These are phyloP conservation scores for Ganoderma leucocontextum DNA, from an alignment of 1,284 basidiomycete species.

Conservation along the genomic window DNA sequence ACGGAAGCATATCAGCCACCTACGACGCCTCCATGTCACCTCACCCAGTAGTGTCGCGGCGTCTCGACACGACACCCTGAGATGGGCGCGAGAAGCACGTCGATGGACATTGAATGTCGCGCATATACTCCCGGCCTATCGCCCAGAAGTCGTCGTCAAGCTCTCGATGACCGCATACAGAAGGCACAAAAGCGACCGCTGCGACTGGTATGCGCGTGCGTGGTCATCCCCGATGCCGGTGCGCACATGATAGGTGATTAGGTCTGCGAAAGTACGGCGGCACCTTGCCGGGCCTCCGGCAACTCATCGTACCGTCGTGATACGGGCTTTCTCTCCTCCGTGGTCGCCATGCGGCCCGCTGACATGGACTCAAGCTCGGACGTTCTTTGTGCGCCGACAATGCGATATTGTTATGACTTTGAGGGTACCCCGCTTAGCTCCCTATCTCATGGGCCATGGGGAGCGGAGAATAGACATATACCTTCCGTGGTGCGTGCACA, in stretches of 20 bases:
- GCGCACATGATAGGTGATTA: neutral
- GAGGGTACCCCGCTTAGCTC: neutral
- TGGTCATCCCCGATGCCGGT: neutral
- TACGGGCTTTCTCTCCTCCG: neutral
- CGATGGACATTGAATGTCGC: neutral
- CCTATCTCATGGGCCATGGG: neutral
- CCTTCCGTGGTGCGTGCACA: neutral
- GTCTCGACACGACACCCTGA: neutral
- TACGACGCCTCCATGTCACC: neutral
- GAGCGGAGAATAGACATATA: neutral
- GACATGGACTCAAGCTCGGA: slow-evolving; percentile 5
- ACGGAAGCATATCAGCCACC: slow-evolving; percentile 1
- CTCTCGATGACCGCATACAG: slow-evolving; percentile 7
- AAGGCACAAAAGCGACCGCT: slow-evolving; percentile 1
- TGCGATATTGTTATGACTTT: neutral
- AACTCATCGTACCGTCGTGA: neutral
- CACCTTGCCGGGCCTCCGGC: neutral
- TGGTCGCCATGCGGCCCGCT: neutral
- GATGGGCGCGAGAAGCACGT: slow-evolving; percentile 4
- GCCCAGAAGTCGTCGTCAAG: slow-evolving; percentile 2
- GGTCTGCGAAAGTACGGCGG: neutral
- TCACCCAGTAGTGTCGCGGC: neutral
- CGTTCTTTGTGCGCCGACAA: neutral
- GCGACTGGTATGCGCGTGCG: neutral
- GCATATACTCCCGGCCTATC: neutral